A percentile compares a stretch with the other conserved stretches of the same genome.
Evolutionary conservation across 768 basidiomycete species (phyloP).

Genomic region (Cytidiella melzeri): DNA sequence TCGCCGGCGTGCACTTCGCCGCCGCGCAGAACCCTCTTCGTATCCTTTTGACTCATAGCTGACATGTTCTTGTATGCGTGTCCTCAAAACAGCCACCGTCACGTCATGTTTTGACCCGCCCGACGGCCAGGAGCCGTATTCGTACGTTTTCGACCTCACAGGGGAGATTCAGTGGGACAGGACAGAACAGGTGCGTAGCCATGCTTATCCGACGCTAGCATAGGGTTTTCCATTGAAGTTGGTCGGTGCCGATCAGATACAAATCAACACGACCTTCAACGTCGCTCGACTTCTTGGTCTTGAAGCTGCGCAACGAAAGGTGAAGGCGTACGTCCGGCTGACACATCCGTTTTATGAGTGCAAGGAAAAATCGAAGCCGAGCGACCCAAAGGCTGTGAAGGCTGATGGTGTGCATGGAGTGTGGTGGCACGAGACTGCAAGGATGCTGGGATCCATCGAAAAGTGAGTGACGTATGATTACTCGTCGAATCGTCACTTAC

Average conservation of each 20-base stretch:
- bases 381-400: conserved; percentile 71
- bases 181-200: conserved; percentile 55
- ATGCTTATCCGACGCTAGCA: background rate
- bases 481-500: background rate
- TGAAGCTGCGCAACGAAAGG: conserved; percentile 75
- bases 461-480: conserved; percentile 36
- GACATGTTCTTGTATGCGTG: background rate
- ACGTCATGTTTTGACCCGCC: conserved; percentile 66
- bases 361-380: conserved; percentile 53
- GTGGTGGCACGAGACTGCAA: conserved; percentile 88
- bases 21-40: background rate
- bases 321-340: conserved; percentile 73
- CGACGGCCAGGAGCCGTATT: conserved; percentile 60
- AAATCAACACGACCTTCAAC: conserved; percentile 68
- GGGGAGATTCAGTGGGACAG: conserved; percentile 76
- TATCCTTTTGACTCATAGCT: background rate
- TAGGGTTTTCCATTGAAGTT: background rate
- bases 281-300: conserved; percentile 62
- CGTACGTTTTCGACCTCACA: conserved; percentile 81
- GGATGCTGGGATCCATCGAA: conserved; percentile 67
- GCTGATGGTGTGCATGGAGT: conserved; percentile 64
- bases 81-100: conserved; percentile 49
- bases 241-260: conserved; percentile 44
- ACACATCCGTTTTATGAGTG: conserved; percentile 78
- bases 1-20: conserved; percentile 2